phyloP scores from a whole-genome alignment of 2,329 filamentous ascomycete genomes.

The Drechslera avenae region DNA sequence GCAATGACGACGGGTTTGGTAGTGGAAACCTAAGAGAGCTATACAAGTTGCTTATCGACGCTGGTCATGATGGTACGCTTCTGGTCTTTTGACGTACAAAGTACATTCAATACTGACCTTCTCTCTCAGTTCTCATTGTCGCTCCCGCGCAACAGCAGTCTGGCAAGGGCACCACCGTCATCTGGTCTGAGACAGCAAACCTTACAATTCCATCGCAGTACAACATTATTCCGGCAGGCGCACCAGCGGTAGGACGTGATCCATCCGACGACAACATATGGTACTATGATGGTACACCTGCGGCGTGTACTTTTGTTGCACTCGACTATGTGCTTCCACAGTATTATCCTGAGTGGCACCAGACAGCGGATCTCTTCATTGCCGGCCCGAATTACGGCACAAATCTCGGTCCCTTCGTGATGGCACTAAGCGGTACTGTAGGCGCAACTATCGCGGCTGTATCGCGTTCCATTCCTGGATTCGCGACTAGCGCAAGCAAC shows the following conservation, averaged over 20 bases:
- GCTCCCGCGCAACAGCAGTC: constrained; percentile 53
- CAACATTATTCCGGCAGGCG: constrained; percentile 54
- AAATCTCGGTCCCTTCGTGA: constrained; percentile 60
- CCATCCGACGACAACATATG: constrained; percentile 60
- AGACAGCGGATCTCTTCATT: constrained; percentile 60
- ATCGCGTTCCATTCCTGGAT: constrained; percentile 56
- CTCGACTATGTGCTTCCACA: constrained; percentile 61
- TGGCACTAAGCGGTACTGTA: constrained; percentile 34
- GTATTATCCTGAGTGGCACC: constrained; percentile 48
- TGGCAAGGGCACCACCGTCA: constrained; percentile 52
- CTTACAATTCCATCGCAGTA: constrained; percentile 53
- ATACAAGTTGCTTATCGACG: constrained; percentile 34
- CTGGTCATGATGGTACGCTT: constrained; percentile 35
- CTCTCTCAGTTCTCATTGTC: constrained; percentile 48
- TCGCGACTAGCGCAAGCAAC: constrained; percentile 56
- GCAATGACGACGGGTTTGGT: constrained; percentile 50
- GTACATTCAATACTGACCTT: neutral
- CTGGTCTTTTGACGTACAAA: neutral
- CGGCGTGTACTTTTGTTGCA: constrained; percentile 61
- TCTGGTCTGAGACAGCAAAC: constrained; percentile 53
- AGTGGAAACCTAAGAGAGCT: constrained; percentile 45
- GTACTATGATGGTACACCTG: constrained; percentile 66
- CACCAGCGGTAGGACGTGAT: constrained; percentile 58
- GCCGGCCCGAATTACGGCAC: constrained; percentile 62
- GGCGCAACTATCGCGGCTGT: constrained; percentile 59